Evolutionary conservation across 2,329 filamentous ascomycete species (phyloP), one percentile per base, ranked within the genome.

Genomic region (Biscogniauxia mediterranea): DNA sequence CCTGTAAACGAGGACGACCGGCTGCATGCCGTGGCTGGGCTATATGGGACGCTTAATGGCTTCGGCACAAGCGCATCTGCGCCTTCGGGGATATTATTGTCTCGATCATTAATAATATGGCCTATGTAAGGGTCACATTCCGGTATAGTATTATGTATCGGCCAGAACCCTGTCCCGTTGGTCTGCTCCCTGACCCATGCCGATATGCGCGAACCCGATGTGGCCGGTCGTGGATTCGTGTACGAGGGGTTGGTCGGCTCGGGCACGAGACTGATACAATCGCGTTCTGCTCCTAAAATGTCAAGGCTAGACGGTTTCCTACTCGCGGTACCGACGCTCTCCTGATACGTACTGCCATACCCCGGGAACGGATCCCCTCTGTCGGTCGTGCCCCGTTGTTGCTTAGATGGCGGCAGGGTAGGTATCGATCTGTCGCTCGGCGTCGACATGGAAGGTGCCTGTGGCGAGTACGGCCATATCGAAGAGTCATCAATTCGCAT

Each of bases 401-500:
- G 54, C 32, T 56, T 61, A n/a, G 32, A 50, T 32, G 62, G 61
- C 23, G 52, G 61, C 17, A 15, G 56, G 8, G 51, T 58, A 9
- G 64, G 55, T 17, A 61, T 55, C 13, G 65, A 60, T 15, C 63
- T 57, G 50, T 62, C 62, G 52, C 70, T 69, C 53, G 71, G 71
- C 23, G 75, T 65, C 1, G 72, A 70, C 8, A 70, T 69, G n/a
- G 72, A 69, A 1, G 66, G 64, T 38, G 64, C 57, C 2, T 61
- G 53, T 17, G 56, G 26, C 1, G 60, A 15, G 19, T 66, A 64
- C 9, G 63, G 20, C 21, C 52, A 26, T 5, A 62, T 58, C 3
- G 54, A 15, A 6, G 58, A 52, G 1, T 66, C 49, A 8, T 72
- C 71, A 23, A 76, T 66, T 55, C 70, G 73, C 20, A 77, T 57